These are phyloP conservation scores for Hypoxylon subgilvum DNA, from an alignment of 495 filamentous ascomycete species.

Conservation along the genomic window DNA sequence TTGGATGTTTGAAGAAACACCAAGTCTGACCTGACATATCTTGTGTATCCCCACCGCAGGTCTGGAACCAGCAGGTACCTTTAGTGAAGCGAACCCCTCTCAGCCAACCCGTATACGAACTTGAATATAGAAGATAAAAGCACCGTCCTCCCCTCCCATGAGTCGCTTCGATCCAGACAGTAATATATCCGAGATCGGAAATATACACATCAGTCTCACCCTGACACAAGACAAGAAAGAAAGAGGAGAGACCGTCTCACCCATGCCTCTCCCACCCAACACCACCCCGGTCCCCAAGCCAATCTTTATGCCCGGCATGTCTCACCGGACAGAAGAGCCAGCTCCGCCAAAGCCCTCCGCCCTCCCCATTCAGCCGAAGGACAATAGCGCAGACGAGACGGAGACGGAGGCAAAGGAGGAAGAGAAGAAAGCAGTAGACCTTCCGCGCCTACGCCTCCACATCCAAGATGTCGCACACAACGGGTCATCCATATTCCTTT, in stretches of 20 bases:
- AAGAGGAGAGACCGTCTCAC: background rate
- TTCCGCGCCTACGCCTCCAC: constrained; percentile 73
- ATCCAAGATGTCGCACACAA: constrained; percentile 71
- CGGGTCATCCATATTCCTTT: constrained; percentile 68
- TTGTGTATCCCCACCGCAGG: too few species aligned
- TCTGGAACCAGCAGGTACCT: too few species aligned
- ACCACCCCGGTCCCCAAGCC: constrained; percentile 42
- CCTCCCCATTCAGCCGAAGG: constrained; percentile 11
- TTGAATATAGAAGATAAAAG: too few species aligned
- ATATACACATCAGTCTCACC: constrained; percentile 17
- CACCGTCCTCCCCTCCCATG: constrained; percentile 8
- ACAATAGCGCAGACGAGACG: background rate
- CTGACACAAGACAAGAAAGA: constrained; percentile 5
- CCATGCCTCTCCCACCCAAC: constrained; percentile 38
- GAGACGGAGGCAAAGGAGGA: background rate
- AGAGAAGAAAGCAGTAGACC: constrained; percentile 6
- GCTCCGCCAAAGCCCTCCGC: constrained; percentile 17
- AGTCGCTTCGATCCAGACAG: background rate
- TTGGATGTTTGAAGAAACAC: too few species aligned
- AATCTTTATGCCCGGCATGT: constrained; percentile 41
- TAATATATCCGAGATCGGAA: constrained; percentile 5
- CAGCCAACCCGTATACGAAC: too few species aligned
- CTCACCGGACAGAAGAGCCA: constrained; percentile 15
- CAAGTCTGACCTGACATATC: too few species aligned
- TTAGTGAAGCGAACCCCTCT: too few species aligned